Conservation (phyloP, 768 basidiomycete species). For the Mycena vitilis region DNA sequence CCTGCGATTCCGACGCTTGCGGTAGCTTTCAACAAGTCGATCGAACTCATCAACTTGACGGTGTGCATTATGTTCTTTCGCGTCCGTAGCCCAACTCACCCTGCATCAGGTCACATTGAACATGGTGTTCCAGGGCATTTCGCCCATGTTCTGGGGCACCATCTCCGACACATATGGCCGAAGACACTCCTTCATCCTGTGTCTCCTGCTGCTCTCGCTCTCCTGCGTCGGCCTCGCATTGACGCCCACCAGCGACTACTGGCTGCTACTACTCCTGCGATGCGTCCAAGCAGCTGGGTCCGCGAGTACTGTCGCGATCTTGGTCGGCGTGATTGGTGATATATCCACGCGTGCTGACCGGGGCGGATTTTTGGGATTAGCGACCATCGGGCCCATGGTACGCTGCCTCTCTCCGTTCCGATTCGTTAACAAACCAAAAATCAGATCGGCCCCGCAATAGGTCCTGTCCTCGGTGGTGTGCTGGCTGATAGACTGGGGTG, state of each 20-base stretch:
- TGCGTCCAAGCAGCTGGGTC: constrained; percentile 85
- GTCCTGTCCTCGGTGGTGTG: constrained; percentile 72
- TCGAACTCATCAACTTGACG: constrained; percentile 82
- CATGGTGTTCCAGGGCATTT: constrained; percentile 76
- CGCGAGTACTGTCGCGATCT: constrained; percentile 79
- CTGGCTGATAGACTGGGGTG: constrained; percentile 73
- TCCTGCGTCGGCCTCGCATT: constrained; percentile 75
- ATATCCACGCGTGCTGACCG: constrained; percentile 80
- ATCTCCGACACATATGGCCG: constrained; percentile 75
- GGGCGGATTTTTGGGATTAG: constrained; percentile 79
- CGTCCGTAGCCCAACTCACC: too few relatives aligned
- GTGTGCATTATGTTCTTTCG: constrained; percentile 49
- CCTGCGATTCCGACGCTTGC: constrained; percentile 82
- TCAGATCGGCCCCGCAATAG: constrained; percentile 70
- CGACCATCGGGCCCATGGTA: constrained; percentile 72
- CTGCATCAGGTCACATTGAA: constrained; percentile 68
- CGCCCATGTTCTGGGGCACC: constrained; percentile 78
- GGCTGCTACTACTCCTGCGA: constrained; percentile 81
- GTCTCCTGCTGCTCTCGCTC: constrained; percentile 69
- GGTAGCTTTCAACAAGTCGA: constrained; percentile 70
- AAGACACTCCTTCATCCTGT: constrained; percentile 70
- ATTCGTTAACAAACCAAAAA: not conserved
- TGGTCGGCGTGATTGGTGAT: constrained; percentile 82
- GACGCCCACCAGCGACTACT: constrained; percentile 71
- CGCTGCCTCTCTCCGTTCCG: constrained; percentile 25